Base-by-base conservation (phyloP, 108 stramenopile genomes). In the Skeletonema marinoi region DNA sequence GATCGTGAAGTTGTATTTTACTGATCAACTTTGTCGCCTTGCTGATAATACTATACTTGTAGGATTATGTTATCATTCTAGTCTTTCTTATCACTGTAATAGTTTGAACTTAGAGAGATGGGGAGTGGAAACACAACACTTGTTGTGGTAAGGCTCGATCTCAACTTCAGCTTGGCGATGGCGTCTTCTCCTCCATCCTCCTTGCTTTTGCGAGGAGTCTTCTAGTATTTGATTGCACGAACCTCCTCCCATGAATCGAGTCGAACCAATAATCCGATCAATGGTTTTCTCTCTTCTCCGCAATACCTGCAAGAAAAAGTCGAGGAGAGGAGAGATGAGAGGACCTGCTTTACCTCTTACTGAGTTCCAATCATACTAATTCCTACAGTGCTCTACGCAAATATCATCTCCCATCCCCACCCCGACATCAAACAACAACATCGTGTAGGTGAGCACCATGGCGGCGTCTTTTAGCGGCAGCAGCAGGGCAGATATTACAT, bases 391-490 rank as follows among this genome's bases (percentile, higher is more conserved):
- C 25, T 29, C 54, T 56, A 56, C 54, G 7, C 21, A 56, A 56
- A 39, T 12, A 12, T 25, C 50, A 51, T 1, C 19, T 51, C 50
- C n/a, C 7, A 56, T 56, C 25, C 25, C 25, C 54, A n/a, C 14
- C 42, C 44, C 16, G 39, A 41, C 14, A n/a, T 46, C 44, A 46
- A 46, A 46, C 44, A 46, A 46, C 44, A 56, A 56, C 54, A n/a
- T 9, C n/a, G 54, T 56, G 32, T 56, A 70, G 70, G 70, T 70
- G 39, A 70, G 56, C 39, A 70, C 70, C 70, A 70, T 70, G 70
- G 58, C 11, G 69, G 69, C 70, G 56, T 11, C 25, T 25, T 41
- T 6, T 29, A 56, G 54, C 54, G 54, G 54, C 25, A 25, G 21
- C 10, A 25, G 25, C 54, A 56, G 7, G 19, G 54, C 19, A 21